A percentile compares a stretch with the other conserved stretches of the same genome.
These are phyloP conservation scores for Biancaea sappan DNA, from an alignment of 306 rosid genomes.

Conservation along the genomic window DNA sequence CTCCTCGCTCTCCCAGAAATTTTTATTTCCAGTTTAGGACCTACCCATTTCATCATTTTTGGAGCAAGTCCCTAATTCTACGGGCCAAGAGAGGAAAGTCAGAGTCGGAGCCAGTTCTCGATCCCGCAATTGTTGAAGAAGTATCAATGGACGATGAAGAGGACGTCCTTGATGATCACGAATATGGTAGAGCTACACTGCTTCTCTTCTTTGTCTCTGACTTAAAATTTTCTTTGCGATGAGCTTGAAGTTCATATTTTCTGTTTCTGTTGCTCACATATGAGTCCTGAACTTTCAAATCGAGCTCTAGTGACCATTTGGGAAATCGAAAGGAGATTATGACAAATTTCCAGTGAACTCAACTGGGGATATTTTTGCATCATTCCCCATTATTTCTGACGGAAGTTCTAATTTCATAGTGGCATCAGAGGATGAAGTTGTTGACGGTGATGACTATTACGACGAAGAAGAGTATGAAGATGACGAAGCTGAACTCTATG, in stretches of 20 bases:
- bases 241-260: background rate
- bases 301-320: background rate
- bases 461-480: conserved; percentile 39
- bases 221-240: background rate
- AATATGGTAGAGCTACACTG: conserved; percentile 32
- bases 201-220: conserved; percentile 10
- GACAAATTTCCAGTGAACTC: background rate
- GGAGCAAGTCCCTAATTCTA: conserved; percentile 29
- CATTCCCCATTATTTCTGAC: background rate
- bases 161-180: conserved; percentile 26
- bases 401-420: conserved; percentile 43
- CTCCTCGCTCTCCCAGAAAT: conserved; percentile 21
- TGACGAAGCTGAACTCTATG: conserved; percentile 56
- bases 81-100: conserved; percentile 52
- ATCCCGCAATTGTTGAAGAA: conserved; percentile 58
- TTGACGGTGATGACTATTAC: background rate
- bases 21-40: conserved; percentile 28
- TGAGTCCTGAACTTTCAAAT: background rate
- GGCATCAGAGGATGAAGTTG: conserved; percentile 44
- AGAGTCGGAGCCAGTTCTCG: conserved; percentile 59
- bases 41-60: conserved; percentile 32
- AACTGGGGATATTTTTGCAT: background rate
- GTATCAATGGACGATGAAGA: conserved; percentile 54
- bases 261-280: background rate
- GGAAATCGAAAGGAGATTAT: background rate